These are phyloP conservation scores for Diplogelasinospora grovesii DNA, from an alignment of 495 filamentous ascomycete genomes.

Conservation along the genomic window DNA sequence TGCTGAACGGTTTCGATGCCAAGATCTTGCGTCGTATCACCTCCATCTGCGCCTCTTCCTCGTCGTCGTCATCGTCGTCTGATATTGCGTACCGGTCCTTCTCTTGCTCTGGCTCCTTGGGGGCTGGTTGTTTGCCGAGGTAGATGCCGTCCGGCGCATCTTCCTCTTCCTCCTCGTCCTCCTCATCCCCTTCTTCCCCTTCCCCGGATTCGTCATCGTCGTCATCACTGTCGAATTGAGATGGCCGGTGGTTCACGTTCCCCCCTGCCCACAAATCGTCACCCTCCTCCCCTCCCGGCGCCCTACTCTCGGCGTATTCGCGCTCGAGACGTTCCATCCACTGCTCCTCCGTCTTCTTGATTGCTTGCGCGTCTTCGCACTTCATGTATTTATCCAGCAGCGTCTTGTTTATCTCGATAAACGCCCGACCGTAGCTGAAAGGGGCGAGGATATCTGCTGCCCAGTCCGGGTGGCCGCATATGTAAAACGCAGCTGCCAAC, in stretches of 20 bases:
- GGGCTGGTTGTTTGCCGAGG: conserved; percentile 46
- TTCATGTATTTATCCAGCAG: conserved; percentile 79
- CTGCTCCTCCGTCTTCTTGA: conserved; percentile 76
- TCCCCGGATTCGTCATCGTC: conserved; percentile 41
- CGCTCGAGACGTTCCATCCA: conserved; percentile 87
- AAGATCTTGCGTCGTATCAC: conserved; percentile 79
- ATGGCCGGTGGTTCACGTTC: conserved; percentile 71
- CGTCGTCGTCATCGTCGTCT: conserved; percentile 57
- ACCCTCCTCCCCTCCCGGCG: conserved; percentile 40
- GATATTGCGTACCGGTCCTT: conserved; percentile 52
- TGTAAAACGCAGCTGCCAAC: conserved; percentile 82
- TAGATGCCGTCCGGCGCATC: conserved; percentile 47
- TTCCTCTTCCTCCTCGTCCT: conserved; percentile 21
- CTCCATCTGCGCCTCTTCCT: conserved; percentile 86
- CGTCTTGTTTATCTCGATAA: conserved; percentile 79
- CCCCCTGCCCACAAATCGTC: conserved; percentile 77
- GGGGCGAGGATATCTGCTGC: conserved; percentile 71
- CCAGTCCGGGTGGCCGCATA: conserved; percentile 89
- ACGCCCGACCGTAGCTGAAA: conserved; percentile 82
- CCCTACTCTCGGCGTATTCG: conserved; percentile 78
- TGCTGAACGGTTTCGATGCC: conserved; percentile 77
- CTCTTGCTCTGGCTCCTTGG: conserved; percentile 46
- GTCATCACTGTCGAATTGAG: conserved; percentile 47
- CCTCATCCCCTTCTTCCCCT: conserved; percentile 31
- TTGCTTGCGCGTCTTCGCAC: conserved; percentile 73